phyloP scores from a whole-genome alignment of 805 yeast species.

The Metschnikowia borealis region DNA sequence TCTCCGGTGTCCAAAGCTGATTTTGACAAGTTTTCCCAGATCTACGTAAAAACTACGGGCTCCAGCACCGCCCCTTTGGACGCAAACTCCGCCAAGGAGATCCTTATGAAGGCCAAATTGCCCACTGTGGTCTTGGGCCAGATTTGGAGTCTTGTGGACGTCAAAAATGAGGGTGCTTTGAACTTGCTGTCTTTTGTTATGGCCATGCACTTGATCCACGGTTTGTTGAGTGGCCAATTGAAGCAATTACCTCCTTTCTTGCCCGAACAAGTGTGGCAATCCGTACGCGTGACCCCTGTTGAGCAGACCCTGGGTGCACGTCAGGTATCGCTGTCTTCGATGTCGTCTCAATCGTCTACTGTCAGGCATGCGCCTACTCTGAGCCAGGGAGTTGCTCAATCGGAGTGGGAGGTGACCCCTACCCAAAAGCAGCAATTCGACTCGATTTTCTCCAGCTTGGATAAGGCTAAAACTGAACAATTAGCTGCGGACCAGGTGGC shows the following conservation, averaged over 20 bases:
- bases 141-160: constrained; percentile 87
- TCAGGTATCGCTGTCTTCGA: constrained; percentile 29
- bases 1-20: constrained; percentile 51
- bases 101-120: constrained; percentile 83
- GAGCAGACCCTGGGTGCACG: constrained; percentile 24
- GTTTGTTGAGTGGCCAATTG: constrained; percentile 62
- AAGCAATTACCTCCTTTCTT: constrained; percentile 48
- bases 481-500: constrained; percentile 82
- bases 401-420: constrained; percentile 66
- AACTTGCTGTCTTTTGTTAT: constrained; percentile 73
- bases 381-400: constrained; percentile 12
- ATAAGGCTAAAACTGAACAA: constrained; percentile 56
- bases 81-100: constrained; percentile 80
- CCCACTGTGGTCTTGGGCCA: constrained; percentile 75
- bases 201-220: constrained; percentile 94
- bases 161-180: constrained; percentile 66
- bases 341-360: constrained; percentile 34
- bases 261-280: constrained; percentile 40
- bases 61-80: constrained; percentile 54
- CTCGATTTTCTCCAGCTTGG: constrained; percentile 72
- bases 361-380: constrained; percentile 24
- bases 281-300: constrained; percentile 33
- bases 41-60: constrained; percentile 65
- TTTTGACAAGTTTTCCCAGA: constrained; percentile 58
- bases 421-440: constrained; percentile 77